Base-by-base conservation (phyloP, 2,329 filamentous ascomycete species). In the Colletotrichum cuscutae region DNA sequence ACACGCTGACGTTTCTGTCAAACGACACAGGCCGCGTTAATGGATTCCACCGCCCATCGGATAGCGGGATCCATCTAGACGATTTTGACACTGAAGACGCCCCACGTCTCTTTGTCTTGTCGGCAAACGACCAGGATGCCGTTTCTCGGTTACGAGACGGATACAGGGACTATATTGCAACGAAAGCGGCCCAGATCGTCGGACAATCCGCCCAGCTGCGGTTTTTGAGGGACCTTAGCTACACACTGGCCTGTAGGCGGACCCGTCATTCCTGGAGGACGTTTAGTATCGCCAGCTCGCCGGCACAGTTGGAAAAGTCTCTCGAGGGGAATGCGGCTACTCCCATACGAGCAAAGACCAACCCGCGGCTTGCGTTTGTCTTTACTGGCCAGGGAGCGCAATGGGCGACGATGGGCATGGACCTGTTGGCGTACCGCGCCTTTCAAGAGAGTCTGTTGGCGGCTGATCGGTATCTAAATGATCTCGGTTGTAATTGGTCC, bases 41-140 rank as follows among this genome's bases (percentile, higher is more conserved):
- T 26, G 26, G 49, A n/a, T 37, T 32, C 19, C 57, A 52, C 7
- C 71, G 58, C 19, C 32, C 61, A 6, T 46, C 65, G 19, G 71
- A 71, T 57, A 73, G 71, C 49, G 66, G 70, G 24, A 56, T 72
- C 32, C 56, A 72, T 11, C 9, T 72, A 15, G 11, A 28, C 9
- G 54, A 54, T 13, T 24, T 56, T 49, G 66, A 42, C 2, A n/a
- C 54, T 32, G 54, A 73, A 1, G 30, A 26, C 4, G 19, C 63
- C 5, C 79, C 81, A 22, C 82, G 83, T 22, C 74, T 87, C 2
- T 85, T 86, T 61, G 80, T 83, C 12, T 82, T 83, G 58, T 87
- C 86, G 3, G 57, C 68, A 3, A 83, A 85, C 2, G 81, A 85
- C 61, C 84, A 87, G 49, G 83, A 76, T 3, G 83, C 83, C 3